phyloP scores from a whole-genome alignment of 306 rosid genomes.

The Gleditsia sinensis region DNA sequence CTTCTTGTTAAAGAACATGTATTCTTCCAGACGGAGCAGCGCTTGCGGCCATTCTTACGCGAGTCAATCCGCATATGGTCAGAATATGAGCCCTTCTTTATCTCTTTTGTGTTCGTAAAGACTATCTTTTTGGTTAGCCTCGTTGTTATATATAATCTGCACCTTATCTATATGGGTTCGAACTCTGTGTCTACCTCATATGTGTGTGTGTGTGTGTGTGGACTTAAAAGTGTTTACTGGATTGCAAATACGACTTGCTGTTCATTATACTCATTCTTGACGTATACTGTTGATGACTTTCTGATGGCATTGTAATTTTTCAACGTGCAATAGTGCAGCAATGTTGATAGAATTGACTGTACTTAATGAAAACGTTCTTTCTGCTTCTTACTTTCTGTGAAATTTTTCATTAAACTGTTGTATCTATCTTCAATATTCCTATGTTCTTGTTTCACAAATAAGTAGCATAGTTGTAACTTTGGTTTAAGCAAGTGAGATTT shows the following conservation, averaged over 20 bases:
- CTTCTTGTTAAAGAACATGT: constrained; percentile 58
- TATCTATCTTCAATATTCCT: neutral
- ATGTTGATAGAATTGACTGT: too few species aligned
- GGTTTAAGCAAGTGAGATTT: neutral
- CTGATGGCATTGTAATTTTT: too few species aligned
- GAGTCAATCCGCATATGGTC: constrained; percentile 85
- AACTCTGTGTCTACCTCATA: too few species aligned
- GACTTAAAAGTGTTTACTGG: too few species aligned
- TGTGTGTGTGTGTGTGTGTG: too few species aligned
- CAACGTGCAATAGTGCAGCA: too few species aligned
- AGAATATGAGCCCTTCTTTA: constrained; percentile 53
- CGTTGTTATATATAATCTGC: neutral
- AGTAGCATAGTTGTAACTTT: neutral
- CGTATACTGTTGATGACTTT: too few species aligned
- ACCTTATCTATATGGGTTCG: neutral
- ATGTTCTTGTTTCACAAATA: neutral
- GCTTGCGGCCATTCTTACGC: constrained; percentile 81
- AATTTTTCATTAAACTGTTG: neutral
- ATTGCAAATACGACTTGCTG: too few species aligned
- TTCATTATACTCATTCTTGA: too few species aligned
- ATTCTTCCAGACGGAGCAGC: constrained; percentile 83
- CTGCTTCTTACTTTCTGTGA: too few species aligned
- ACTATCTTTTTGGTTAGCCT: neutral
- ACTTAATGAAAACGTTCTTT: neutral
- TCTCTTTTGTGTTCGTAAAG: neutral